Percentiles rank a stretch among this genome's conserved stretches.
Conservation (phyloP, 208 protist genomes). For the Leishmania turanica region DNA sequence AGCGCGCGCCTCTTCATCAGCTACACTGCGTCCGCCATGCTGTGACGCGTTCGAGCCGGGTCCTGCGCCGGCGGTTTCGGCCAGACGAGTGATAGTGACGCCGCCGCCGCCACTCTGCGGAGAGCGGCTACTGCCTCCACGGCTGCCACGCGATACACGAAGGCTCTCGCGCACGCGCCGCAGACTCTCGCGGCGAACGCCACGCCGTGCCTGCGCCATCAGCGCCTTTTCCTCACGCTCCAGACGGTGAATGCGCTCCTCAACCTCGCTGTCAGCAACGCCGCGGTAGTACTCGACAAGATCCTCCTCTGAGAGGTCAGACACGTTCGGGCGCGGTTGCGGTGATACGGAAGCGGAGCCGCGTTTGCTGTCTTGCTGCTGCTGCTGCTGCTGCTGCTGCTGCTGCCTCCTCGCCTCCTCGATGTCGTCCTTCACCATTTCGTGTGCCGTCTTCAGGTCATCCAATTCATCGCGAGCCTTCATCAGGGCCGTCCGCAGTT, state of each 20-base stretch:
- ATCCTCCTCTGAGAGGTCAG: conserved; percentile 30
- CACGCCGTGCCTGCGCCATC: conserved; percentile 52
- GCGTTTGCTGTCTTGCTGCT: conserved; percentile 20
- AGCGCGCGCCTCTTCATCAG: not conserved
- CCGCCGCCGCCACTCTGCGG: conserved; percentile 20
- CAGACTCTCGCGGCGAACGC: conserved; percentile 61
- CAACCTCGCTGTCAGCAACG: conserved; percentile 52
- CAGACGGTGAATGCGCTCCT: conserved; percentile 54
- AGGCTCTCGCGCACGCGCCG: conserved; percentile 70
- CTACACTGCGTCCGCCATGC: not conserved
- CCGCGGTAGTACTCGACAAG: conserved; percentile 29
- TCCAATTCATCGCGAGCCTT: conserved; percentile 51
- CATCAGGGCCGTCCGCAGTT: conserved; percentile 41
- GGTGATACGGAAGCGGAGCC: conserved; percentile 40
- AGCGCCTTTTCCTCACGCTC: conserved; percentile 71
- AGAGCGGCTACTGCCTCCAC: conserved; percentile 20
- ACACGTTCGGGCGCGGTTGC: conserved; percentile 36
- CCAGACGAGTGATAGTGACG: conserved; percentile 25
- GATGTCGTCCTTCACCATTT: conserved; percentile 79
- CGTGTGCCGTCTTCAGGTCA: conserved; percentile 72
- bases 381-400: conserved; percentile 36
- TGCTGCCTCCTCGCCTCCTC: conserved; percentile 34
- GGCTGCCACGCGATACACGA: conserved; percentile 16
- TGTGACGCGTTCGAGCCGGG: not conserved
- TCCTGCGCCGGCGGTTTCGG: conserved; percentile 5